Evolutionary conservation across 495 filamentous ascomycete genomes (phyloP).

Genomic region (Aspergillus steynii): DNA sequence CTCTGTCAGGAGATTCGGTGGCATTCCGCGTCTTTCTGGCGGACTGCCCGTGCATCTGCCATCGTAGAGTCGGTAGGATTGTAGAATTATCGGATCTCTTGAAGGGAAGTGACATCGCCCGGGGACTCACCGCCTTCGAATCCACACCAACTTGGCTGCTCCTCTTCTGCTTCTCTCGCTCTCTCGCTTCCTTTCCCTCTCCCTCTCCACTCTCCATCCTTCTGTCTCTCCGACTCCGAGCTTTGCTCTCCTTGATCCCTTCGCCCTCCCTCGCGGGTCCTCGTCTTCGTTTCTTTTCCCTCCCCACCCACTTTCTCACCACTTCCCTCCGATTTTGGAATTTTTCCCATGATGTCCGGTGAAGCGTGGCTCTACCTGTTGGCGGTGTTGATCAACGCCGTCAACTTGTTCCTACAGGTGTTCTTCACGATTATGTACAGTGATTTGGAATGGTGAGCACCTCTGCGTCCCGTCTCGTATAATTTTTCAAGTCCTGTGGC

Average conservation of each 20-base stretch:
- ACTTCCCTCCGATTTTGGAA: conserved; percentile 12
- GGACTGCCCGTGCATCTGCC: no score
- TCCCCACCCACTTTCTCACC: not conserved
- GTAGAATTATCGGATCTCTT: not conserved
- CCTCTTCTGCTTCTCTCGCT: conserved; percentile 8
- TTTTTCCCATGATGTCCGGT: conserved; percentile 79
- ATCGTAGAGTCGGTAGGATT: not conserved
- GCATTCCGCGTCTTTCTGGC: not conserved
- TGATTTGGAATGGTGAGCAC: conserved; percentile 88
- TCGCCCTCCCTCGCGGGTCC: conserved; percentile 3
- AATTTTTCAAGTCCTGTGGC: not conserved
- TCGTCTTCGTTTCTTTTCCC: conserved; percentile 10
- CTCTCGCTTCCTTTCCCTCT: conserved; percentile 10
- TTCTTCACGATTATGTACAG: conserved; percentile 99
- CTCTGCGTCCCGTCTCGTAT: not conserved
- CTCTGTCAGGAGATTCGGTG: not conserved
- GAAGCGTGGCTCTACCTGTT: conserved; percentile 99
- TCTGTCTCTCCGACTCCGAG: not conserved
- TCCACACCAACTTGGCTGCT: not conserved
- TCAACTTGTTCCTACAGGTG: conserved; percentile 99
- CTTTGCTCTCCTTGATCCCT: conserved; percentile 5
- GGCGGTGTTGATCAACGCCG: conserved; percentile 98
- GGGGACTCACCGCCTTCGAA: not conserved
- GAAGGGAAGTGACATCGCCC: not conserved
- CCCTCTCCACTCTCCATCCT: conserved; percentile 7